These are phyloP conservation scores for Nakazawaea wyomingensis DNA, from an alignment of 805 yeast genomes.

Conservation along the genomic window DNA sequence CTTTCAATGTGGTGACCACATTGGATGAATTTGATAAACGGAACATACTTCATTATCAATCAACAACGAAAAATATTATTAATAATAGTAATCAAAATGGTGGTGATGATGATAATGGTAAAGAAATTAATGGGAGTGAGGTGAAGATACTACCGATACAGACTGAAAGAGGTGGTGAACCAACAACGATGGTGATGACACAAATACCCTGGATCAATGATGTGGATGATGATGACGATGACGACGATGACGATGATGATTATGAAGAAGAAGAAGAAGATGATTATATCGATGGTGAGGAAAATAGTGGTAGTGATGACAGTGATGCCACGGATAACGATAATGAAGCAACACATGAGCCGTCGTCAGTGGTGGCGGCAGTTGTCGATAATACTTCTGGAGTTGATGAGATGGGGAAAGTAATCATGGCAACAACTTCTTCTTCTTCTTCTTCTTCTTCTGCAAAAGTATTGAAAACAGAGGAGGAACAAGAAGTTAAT, in stretches of 20 bases:
- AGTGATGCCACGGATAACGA: constrained; percentile 15
- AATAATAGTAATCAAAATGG: too few species aligned
- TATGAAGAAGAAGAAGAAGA: constrained; percentile 9
- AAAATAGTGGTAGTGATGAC: constrained; percentile 16
- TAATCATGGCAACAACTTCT: too few species aligned
- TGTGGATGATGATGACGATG: constrained; percentile 20
- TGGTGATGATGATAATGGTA: background rate
- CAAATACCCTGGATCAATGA: constrained; percentile 6
- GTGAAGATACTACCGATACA: background rate
- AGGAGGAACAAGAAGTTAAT: background rate
- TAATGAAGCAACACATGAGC: background rate
- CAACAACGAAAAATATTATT: too few species aligned
- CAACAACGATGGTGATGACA: constrained; percentile 7
- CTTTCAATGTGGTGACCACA: constrained; percentile 11
- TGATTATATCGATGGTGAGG: constrained; percentile 6
- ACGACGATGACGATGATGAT: constrained; percentile 15
- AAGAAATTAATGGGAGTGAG: too few species aligned
- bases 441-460: too few species aligned
- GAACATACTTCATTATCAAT: background rate
- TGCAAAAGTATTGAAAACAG: too few species aligned
- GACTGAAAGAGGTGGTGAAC: constrained; percentile 3
- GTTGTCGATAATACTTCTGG: too few species aligned
- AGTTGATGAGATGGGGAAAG: too few species aligned
- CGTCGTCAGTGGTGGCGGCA: too few species aligned
- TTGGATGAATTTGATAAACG: constrained; percentile 4